Evolutionary conservation across 495 filamentous ascomycete species (phyloP), one percentile per base, ranked within the genome.

Genomic region (Penicillium tannophilum): DNA sequence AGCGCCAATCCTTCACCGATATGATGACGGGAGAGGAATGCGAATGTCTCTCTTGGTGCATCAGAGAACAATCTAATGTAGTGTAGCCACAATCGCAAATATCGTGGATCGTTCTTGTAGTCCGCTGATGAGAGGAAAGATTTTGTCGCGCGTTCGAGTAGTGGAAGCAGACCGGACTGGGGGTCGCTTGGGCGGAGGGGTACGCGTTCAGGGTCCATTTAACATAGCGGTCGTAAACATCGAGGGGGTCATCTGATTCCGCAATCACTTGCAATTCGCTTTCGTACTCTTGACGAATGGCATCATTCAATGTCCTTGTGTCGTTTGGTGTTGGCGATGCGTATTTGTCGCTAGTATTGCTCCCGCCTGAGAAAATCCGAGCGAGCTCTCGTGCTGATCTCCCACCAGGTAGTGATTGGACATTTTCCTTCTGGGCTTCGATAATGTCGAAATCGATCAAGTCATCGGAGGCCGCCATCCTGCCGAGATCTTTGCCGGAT

Each of bases 151-250:
- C 93, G 88, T 70, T 98, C 94, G 28, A 98, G 85, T 2, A 98
- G 74, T 4, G 88, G 88, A n/a, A 94, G 83, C 3, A 98, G 87
- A 56, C 91, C 88, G 9, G 92, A 96, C 67, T 94, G 1, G 89
- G 79, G n/a, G 92, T 94, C 39, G 91, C 91, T 74, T 96, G 92
- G 12, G 93, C 90, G 3, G 93, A 92, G 0, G 94, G 95, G 65
- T 97, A 98, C 14, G 93, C 90, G 68, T 96, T 91, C 17, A 98
- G 76, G 0, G 92, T 95, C 94, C 94, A 98, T 73, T 91, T 90
- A 24, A 97, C 91, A 66, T 98, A 98, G 70, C 95, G 88, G 64
- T 97, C 93, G 75, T 92, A 98, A 46, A 97, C 82, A 67, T 98
- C 95, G 35, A 98, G 85, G 3, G 94, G 94, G 66, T 98, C 94